Base-by-base conservation (phyloP, 352 stramenopile genomes). In the Phytopythium cucurbitacearum region DNA sequence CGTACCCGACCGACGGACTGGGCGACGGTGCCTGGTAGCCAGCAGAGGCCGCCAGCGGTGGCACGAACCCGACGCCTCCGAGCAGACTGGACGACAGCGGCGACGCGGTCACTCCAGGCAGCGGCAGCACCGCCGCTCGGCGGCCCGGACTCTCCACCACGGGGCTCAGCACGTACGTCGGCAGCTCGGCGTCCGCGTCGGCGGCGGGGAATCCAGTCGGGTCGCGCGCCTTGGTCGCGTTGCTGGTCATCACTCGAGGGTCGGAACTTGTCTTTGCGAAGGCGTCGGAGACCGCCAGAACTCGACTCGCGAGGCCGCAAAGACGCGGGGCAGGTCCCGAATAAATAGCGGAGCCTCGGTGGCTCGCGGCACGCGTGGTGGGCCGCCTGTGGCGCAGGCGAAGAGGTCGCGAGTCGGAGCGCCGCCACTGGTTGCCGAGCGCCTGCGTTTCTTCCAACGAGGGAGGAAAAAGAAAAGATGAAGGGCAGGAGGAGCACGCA, bases 371-470 rank as follows among this genome's bases (percentile, higher is more conserved):
- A 2, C 1, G 21, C 21, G 21, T 28, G 21, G 21, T 15, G 47
- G 37, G 47, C 47, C 47, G 47, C 47, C 35, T 53, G 47, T 44
- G 47, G 47, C 47, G 9, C 33, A 41, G 46, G 46, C 46, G 46
- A 28, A 7, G 44, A 28, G 13, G 34, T 5, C 13, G 13, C 21
- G 21, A 28, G 21, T 28, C 21, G 21, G 21, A 28, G 21, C 21
- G 21, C 21, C 10, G 6, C 12, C 21, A 36, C 21, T 21, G 7
- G 28, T 21, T 48, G 21, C 44, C 44, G 32, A 28, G 13, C 43
- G 32, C 4, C 11, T 8, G 21, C 44, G 35, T 40, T 34, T 9
- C 12, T 38, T 35, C 34, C 34, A 12, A 28, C 47, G 36, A 53
- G 7, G 47, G 34, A 15, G 32, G 37, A 44, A 35, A 36, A 37